Conservation (phyloP, 2,329 filamentous ascomycete species). For the Penicillium sp. region DNA sequence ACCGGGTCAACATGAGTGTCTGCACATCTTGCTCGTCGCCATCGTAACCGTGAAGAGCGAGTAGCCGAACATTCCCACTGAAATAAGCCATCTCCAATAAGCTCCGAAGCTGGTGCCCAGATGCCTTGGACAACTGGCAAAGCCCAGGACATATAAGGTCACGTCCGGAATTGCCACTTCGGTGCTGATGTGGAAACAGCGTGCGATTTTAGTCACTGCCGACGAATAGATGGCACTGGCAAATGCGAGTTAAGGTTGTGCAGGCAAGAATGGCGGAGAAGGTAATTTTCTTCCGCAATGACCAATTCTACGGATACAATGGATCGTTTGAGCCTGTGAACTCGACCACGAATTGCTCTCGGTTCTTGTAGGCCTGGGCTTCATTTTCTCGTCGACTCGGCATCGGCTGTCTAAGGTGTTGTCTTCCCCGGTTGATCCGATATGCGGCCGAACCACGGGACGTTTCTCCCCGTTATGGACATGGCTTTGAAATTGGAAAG, state of each 20-base stretch:
- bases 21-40: slow-evolving; percentile 44
- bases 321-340: slow-evolving; percentile 53
- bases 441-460: background rate
- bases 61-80: slow-evolving; percentile 43
- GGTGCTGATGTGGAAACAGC: slow-evolving; percentile 46
- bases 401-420: background rate
- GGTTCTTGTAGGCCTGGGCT: no score
- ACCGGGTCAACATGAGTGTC: slow-evolving; percentile 44
- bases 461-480: background rate
- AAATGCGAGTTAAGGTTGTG: slow-evolving; percentile 52
- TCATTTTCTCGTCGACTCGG: background rate
- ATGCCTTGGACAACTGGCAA: slow-evolving; percentile 61
- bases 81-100: slow-evolving; percentile 58
- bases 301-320: slow-evolving; percentile 54
- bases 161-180: slow-evolving; percentile 49
- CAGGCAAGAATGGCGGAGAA: slow-evolving; percentile 37
- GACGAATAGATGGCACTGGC: slow-evolving; percentile 66
- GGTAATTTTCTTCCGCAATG: slow-evolving; percentile 39
- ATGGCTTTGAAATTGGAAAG: background rate
- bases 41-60: slow-evolving; percentile 48
- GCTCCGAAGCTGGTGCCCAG: slow-evolving; percentile 62
- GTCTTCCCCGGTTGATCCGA: slow-evolving; percentile 11
- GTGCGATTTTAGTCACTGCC: slow-evolving; percentile 56
- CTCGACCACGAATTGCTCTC: slow-evolving; percentile 54
- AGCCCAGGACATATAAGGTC: slow-evolving; percentile 51